Conservation (phyloP, 1,284 basidiomycete species). For the Malassezia pachydermatis region DNA sequence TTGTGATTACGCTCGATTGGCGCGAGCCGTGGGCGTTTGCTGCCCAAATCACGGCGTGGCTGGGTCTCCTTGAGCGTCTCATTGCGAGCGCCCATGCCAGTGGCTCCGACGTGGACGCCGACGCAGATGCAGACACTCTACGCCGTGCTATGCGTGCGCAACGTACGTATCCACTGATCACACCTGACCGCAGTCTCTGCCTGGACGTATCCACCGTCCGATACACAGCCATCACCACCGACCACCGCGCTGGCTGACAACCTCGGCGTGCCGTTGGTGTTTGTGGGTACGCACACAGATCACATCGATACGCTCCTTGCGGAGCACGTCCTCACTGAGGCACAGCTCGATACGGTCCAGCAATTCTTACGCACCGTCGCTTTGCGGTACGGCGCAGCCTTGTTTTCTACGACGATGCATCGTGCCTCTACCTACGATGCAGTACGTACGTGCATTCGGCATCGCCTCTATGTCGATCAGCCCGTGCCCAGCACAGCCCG, state of each 20-base stretch:
- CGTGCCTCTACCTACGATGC: constrained; percentile 67
- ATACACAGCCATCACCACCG: neutral
- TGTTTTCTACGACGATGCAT: constrained; percentile 76
- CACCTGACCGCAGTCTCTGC: constrained; percentile 57
- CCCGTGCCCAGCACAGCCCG: constrained; percentile 51
- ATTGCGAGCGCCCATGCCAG: constrained; percentile 4
- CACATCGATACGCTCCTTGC: constrained; percentile 47
- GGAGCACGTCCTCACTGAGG: constrained; percentile 58
- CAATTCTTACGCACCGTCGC: constrained; percentile 84
- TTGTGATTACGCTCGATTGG: constrained; percentile 89
- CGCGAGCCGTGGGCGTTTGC: constrained; percentile 82
- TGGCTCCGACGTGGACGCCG: constrained; percentile 54
- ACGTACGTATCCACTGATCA: too few species aligned
- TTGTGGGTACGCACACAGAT: constrained; percentile 67
- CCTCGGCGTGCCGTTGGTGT: constrained; percentile 73
- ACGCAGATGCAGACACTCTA: constrained; percentile 43
- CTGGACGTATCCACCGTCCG: constrained; percentile 57
- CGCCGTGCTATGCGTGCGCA: constrained; percentile 53
- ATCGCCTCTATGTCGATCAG: constrained; percentile 62
- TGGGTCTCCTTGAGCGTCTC: constrained; percentile 49
- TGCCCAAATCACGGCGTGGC: constrained; percentile 75
- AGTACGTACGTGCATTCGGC: constrained; percentile 74
- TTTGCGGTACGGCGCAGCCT: constrained; percentile 78
- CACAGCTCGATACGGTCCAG: constrained; percentile 87
- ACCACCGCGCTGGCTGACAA: constrained; percentile 31